Evolutionary conservation across 2,329 filamentous ascomycete genomes (phyloP).

Genomic region (Tricladium varicosporioides): DNA sequence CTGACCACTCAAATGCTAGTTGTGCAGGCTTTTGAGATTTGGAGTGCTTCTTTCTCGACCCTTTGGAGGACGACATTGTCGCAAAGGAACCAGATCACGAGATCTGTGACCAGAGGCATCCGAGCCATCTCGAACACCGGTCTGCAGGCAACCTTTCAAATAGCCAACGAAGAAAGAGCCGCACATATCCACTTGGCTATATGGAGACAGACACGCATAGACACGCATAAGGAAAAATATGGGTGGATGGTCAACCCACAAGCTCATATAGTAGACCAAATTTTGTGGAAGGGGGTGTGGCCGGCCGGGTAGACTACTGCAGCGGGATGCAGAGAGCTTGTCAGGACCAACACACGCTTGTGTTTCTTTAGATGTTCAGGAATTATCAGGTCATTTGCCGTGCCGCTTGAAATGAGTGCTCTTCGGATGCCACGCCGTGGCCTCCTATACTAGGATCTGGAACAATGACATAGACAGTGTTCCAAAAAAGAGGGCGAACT

Average conservation of each 20-base stretch:
- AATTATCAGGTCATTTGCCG: not conserved
- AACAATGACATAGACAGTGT: not conserved
- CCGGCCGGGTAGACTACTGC: not conserved
- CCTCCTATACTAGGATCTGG: not conserved
- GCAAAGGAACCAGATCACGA: not conserved
- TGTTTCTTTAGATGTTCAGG: not conserved
- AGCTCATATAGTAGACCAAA: no score
- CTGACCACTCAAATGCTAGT: constrained; percentile 4
- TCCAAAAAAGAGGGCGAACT: constrained; percentile 1
- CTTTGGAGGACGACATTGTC: not conserved
- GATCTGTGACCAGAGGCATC: not conserved
- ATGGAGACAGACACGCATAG: not conserved
- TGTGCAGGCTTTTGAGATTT: not conserved
- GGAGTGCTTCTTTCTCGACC: not conserved
- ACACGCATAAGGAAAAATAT: not conserved
- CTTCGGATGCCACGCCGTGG: not conserved
- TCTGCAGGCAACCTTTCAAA: constrained; percentile 1
- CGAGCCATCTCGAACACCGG: not conserved
- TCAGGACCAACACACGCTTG: not conserved
- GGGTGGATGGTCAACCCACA: not conserved
- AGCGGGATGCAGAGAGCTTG: not conserved
- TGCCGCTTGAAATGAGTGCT: not conserved
- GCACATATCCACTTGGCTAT: not conserved
- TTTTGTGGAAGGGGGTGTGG: not conserved
- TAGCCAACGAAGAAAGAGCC: constrained; percentile 1